A percentile compares a stretch with the other conserved stretches of the same genome.
Conservation (phyloP, 2,329 filamentous ascomycete species). For the Claviceps maximensis region DNA sequence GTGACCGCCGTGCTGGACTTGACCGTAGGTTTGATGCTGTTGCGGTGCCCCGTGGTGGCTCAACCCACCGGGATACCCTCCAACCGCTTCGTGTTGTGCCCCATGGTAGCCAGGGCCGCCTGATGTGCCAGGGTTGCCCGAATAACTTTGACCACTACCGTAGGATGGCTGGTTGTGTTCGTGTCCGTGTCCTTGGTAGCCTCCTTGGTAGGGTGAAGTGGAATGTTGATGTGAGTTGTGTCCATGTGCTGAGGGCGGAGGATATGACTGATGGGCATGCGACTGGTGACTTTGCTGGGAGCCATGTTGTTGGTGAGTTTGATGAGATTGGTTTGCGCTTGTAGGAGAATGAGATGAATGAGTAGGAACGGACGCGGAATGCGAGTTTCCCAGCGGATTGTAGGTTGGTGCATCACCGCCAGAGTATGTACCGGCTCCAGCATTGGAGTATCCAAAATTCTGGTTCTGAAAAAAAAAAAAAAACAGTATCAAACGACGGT, state of each 20-base stretch:
- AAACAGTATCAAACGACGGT: not conserved
- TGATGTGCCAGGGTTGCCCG: slow-evolving; percentile 7
- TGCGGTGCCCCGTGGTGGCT: slow-evolving; percentile 12
- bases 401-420: slow-evolving; percentile 46
- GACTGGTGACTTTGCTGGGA: slow-evolving; percentile 11
- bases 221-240: slow-evolving; percentile 11
- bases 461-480: slow-evolving; percentile 25
- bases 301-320: slow-evolving; percentile 14
- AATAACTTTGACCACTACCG: slow-evolving; percentile 10
- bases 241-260: slow-evolving; percentile 8
- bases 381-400: slow-evolving; percentile 20
- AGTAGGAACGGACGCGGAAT: slow-evolving; percentile 14
- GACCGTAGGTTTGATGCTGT: slow-evolving; percentile 8
- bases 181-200: slow-evolving; percentile 4
- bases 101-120: slow-evolving; percentile 10
- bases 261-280: slow-evolving; percentile 11
- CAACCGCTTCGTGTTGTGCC: slow-evolving; percentile 13
- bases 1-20: slow-evolving; percentile 6
- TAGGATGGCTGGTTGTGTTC: slow-evolving; percentile 9
- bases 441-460: slow-evolving; percentile 51
- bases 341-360: slow-evolving; percentile 11
- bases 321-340: slow-evolving; percentile 17
- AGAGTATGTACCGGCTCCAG: slow-evolving; percentile 41
- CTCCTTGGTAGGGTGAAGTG: slow-evolving; percentile 1
- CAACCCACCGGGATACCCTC: slow-evolving; percentile 11